Evolutionary conservation across 2,329 filamentous ascomycete genomes (phyloP).

Genomic region (Paracorniculantispora psalliotae): DNA sequence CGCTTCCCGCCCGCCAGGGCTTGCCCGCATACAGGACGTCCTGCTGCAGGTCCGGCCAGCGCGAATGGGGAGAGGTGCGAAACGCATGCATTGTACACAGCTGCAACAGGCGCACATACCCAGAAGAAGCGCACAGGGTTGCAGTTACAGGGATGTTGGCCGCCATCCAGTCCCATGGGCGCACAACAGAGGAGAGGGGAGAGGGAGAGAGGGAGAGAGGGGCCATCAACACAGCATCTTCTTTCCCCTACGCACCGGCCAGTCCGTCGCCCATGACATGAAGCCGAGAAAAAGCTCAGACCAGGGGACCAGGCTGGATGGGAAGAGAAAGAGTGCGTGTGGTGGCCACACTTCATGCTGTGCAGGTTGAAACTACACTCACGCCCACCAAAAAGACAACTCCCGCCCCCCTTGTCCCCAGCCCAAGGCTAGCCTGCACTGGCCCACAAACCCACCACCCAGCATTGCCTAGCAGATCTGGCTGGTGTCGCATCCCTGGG

Average conservation of each 20-base stretch:
- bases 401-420: not conserved
- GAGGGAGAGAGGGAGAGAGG: not conserved
- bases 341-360: not conserved
- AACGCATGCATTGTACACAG: not conserved
- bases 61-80: constrained; percentile 4
- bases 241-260: constrained; percentile 4
- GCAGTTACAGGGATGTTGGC: not conserved
- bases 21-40: not conserved
- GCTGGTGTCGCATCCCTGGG: not conserved
- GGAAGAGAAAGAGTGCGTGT: not conserved
- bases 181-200: not conserved
- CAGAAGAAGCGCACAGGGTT: constrained; percentile 2
- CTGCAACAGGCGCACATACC: constrained; percentile 6
- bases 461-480: constrained; percentile 14
- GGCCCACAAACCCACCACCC: not conserved
- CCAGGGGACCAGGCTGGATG: not conserved
- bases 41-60: constrained; percentile 3
- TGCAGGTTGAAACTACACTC: not conserved
- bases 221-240: not conserved
- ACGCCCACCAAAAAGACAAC: not conserved
- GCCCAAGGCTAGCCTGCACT: not conserved
- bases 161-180: not conserved
- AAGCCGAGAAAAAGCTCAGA: not conserved
- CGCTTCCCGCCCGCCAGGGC: not conserved
- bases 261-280: not conserved